phyloP scores from a whole-genome alignment of 2,329 filamentous ascomycete species.

The Rutstroemia sp. region DNA sequence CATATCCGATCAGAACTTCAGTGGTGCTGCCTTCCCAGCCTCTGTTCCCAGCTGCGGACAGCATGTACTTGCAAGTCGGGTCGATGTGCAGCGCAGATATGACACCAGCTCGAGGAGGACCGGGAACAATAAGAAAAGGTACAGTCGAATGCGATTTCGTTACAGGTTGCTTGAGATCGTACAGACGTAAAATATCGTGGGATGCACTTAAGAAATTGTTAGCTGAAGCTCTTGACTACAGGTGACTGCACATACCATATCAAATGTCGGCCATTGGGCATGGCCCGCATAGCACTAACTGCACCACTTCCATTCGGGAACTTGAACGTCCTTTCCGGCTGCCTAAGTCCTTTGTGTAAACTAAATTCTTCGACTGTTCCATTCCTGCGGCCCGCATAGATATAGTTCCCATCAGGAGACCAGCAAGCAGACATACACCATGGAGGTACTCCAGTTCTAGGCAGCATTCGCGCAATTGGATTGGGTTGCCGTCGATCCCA shows the following conservation, averaged over 20 bases:
- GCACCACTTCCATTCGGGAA: constrained; percentile 86
- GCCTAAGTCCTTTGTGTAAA: constrained; percentile 71
- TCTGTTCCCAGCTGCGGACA: constrained; percentile 83
- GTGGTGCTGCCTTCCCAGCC: constrained; percentile 92
- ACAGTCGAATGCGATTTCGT: constrained; percentile 69
- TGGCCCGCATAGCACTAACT: constrained; percentile 79
- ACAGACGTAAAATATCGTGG: constrained; percentile 87
- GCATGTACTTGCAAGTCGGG: constrained; percentile 80
- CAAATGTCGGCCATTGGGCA: constrained; percentile 88
- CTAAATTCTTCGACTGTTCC: constrained; percentile 90
- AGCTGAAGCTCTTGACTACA: not conserved
- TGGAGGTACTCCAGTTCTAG: constrained; percentile 69
- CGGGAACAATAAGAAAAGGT: constrained; percentile 93
- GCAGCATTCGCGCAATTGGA: constrained; percentile 72
- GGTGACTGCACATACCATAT: constrained; percentile 56
- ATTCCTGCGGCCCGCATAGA: constrained; percentile 88
- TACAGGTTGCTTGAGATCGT: constrained; percentile 66
- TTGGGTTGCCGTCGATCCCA: constrained; percentile 79
- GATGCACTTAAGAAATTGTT: constrained; percentile 54
- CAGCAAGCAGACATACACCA: constrained; percentile 98
- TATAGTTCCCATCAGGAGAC: constrained; percentile 90
- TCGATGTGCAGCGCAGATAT: constrained; percentile 84
- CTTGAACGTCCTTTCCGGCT: constrained; percentile 71
- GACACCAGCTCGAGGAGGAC: constrained; percentile 73
- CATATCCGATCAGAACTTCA: constrained; percentile 89